Base-by-base conservation (phyloP, 1,284 basidiomycete genomes). In the Puccinia hordei region DNA sequence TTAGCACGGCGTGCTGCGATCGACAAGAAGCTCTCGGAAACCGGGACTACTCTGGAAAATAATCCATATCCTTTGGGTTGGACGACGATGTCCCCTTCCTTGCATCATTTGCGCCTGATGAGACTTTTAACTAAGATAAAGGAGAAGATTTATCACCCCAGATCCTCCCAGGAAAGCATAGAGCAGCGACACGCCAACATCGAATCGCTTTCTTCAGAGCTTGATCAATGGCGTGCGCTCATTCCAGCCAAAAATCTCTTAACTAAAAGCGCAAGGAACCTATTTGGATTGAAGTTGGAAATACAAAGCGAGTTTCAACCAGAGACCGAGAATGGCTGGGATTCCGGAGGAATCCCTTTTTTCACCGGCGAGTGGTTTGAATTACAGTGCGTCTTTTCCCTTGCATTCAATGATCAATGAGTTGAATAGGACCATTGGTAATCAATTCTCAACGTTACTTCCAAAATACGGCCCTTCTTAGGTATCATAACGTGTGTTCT, bases 321-420 rank as follows among this genome's bases (percentile, higher is more conserved):
- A 63, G 61, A 41, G 19, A n/a, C 35, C 22, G 33, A 63, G 19
- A 41, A 30, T 12, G 35, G 61, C 24, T 53, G 51, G 51, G 46
- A 71, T 38, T 49, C 41, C 38, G 46, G 51, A 71, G 51, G 30
- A n/a, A 55, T 35, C 10, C 75, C 75, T 38, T 55, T 65, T n/a
- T 68, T 59, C 51, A 55, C 46, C 35, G 27, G 66, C 27, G 75
- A 78, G 55, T 78, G 75, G 75, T 69, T 78, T 69, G 75, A 78
- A 22, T 59, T 78, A 41, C 75, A 78, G 75, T 78, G n/a, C 61
- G 2, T 41, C 17, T 27, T 35, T 27, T n/a, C n/a, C 19, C 17
- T 30, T n/a, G 30, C 30, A 49, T n/a, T 13, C 35, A 35, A n/a
- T 57, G 22, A 53, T n/a, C 30, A 30, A 30, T 53, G 19, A 22